Conservation (phyloP, 1,139 yeast species). For the Debaryomyces robertsiae region DNA sequence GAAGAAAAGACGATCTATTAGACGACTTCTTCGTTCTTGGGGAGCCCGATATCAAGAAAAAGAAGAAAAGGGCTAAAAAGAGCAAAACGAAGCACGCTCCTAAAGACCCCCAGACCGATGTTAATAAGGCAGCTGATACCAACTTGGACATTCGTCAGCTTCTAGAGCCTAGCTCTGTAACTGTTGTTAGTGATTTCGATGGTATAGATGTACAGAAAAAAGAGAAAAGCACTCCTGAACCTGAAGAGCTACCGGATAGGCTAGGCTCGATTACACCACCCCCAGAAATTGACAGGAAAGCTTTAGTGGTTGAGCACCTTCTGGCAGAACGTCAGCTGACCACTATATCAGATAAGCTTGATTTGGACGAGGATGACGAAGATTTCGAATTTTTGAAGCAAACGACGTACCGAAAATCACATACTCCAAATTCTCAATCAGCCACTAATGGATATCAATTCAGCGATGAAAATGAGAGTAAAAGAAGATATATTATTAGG, state of each 20-base stretch:
- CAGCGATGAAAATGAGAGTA: conserved; percentile 29
- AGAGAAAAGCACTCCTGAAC: background rate
- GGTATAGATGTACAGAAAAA: background rate
- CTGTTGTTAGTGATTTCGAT: background rate
- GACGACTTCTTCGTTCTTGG: conserved; percentile 38
- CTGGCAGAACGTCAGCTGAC: conserved; percentile 1
- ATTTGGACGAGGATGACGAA: conserved; percentile 16
- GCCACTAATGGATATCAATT: conserved; percentile 21
- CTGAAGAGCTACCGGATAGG: background rate
- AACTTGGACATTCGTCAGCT: background rate
- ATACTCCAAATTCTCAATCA: conserved; percentile 2
- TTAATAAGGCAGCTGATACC: background rate
- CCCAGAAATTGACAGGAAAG: conserved; percentile 17
- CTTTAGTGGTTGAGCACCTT: conserved; percentile 4
- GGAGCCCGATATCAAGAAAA: conserved; percentile 19
- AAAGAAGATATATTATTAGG: conserved; percentile 34
- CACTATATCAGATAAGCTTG: background rate
- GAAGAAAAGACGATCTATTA: conserved; percentile 16
- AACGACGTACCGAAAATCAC: conserved; percentile 1
- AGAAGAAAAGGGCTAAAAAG: conserved; percentile 22
- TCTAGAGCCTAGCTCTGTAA: background rate
- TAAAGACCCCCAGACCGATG: background rate
- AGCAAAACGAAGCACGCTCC: background rate
- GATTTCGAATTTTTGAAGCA: conserved; percentile 13
- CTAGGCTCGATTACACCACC: conserved; percentile 14